Evolutionary conservation across 148 eudicot species (phyloP).

Genomic region (Rhododendron simsii): DNA sequence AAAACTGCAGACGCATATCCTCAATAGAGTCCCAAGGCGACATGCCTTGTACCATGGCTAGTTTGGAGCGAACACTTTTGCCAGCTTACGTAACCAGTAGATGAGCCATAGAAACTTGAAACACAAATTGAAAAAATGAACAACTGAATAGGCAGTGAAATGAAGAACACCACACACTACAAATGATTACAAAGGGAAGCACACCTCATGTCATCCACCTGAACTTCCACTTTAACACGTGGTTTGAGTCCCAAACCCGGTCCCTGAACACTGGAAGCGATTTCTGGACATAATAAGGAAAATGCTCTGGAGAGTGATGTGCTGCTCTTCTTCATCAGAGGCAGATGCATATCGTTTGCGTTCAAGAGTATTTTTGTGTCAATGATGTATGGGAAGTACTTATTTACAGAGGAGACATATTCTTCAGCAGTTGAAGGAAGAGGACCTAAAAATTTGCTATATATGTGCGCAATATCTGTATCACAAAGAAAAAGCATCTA

Average conservation of each 20-base stretch:
- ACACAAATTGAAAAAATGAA: not conserved
- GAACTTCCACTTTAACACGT: slow-evolving; percentile 76
- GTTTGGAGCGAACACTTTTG: not conserved
- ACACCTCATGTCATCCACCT: slow-evolving; percentile 94
- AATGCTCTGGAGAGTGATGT: slow-evolving; percentile 88
- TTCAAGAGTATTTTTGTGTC: slow-evolving; percentile 86
- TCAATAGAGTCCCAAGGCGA: not conserved
- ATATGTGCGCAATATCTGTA: slow-evolving; percentile 86
- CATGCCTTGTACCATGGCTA: not conserved
- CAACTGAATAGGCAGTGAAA: not conserved
- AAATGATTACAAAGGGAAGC: slow-evolving; percentile 12
- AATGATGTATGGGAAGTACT: slow-evolving; percentile 59
- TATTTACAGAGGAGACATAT: slow-evolving; percentile 51
- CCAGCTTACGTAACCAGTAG: not conserved
- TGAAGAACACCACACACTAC: not conserved
- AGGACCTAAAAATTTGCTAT: slow-evolving; percentile 79
- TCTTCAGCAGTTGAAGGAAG: slow-evolving; percentile 73
- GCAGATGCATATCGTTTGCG: slow-evolving; percentile 38
- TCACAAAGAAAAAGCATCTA: slow-evolving; percentile 17
- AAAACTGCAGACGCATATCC: not conserved
- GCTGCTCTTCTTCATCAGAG: slow-evolving; percentile 56
- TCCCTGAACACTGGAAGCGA: slow-evolving; percentile 38
- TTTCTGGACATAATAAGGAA: slow-evolving; percentile 64
- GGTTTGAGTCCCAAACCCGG: slow-evolving; percentile 24
- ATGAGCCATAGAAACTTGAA: not conserved